A percentile compares a stretch with the other conserved stretches of the same genome.
Conservation (phyloP, 805 yeast species). For the Saturnispora silvae region DNA sequence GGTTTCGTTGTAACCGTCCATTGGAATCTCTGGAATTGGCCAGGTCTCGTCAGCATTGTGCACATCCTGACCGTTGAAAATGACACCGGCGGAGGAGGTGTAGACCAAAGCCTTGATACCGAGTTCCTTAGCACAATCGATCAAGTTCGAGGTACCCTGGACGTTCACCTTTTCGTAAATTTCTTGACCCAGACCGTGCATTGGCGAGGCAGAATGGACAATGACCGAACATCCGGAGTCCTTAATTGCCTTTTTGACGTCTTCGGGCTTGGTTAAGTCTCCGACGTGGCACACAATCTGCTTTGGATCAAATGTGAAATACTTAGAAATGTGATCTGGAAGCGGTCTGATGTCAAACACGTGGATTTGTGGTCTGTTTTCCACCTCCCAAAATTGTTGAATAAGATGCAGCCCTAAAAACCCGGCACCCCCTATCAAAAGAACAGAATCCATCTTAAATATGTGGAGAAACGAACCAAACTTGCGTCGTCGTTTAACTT, state of each 20-base stretch:
- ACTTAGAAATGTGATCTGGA: conserved; percentile 59
- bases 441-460: conserved; percentile 43
- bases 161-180: conserved; percentile 87
- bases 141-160: conserved; percentile 70
- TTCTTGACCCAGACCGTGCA: conserved; percentile 77
- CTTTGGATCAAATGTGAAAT: conserved; percentile 60
- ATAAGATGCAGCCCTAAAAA: conserved; percentile 86
- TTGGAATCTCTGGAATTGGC: conserved; percentile 85
- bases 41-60: conserved; percentile 87
- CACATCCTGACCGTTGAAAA: conserved; percentile 89
- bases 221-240: conserved; percentile 57
- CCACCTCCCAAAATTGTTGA: conserved; percentile 62
- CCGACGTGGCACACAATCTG: conserved; percentile 61
- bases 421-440: conserved; percentile 93
- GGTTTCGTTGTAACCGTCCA: conserved; percentile 96
- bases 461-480: too few relatives aligned
- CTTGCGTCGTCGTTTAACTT: not conserved
- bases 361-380: conserved; percentile 62
- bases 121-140: conserved; percentile 47
- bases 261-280: conserved; percentile 68
- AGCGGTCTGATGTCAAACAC: conserved; percentile 88
- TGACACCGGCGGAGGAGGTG: conserved; percentile 96
- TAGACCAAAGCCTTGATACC: conserved; percentile 64
- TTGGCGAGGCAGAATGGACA: conserved; percentile 94
- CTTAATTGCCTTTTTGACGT: conserved; percentile 53